phyloP scores from a whole-genome alignment of 1,284 basidiomycete genomes.

The Sutorius eximius region DNA sequence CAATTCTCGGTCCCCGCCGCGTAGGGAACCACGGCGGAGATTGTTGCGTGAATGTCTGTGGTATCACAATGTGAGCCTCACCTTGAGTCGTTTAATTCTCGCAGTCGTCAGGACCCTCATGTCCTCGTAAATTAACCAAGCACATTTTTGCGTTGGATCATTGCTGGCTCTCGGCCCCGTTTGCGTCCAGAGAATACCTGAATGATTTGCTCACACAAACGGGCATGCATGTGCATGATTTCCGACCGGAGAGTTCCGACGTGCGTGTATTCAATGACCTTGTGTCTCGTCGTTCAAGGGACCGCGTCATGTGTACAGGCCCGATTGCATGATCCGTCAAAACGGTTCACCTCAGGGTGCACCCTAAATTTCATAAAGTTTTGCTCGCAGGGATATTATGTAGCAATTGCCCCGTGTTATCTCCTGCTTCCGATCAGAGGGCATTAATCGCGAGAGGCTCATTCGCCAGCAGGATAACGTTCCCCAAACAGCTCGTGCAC shows the following conservation, averaged over 20 bases:
- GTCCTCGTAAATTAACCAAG: conserved; percentile 9
- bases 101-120: conserved; percentile 3
- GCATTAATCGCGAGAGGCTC: conserved; percentile 11
- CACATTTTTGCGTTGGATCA: not conserved
- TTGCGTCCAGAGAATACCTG: not conserved
- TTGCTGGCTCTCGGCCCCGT: conserved; percentile 30
- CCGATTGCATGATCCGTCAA: conserved; percentile 13
- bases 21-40: conserved; percentile 30
- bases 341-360: conserved; percentile 28
- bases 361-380: conserved; percentile 31
- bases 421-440: conserved; percentile 33
- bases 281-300: conserved; percentile 15
- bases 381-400: conserved; percentile 34
- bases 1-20: conserved; percentile 14
- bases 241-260: conserved; percentile 30
- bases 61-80: conserved; percentile 5
- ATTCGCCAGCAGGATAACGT: conserved; percentile 23
- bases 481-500: conserved; percentile 18
- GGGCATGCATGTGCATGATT: conserved; percentile 11
- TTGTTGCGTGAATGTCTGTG: conserved; percentile 24
- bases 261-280: not conserved
- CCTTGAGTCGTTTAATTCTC: conserved; percentile 4
- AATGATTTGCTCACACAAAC: not conserved
- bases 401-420: conserved; percentile 20
- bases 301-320: conserved; percentile 6